These are phyloP conservation scores for Chenopodium formosanum DNA, from an alignment of 148 eudicot genomes.

Conservation along the genomic window DNA sequence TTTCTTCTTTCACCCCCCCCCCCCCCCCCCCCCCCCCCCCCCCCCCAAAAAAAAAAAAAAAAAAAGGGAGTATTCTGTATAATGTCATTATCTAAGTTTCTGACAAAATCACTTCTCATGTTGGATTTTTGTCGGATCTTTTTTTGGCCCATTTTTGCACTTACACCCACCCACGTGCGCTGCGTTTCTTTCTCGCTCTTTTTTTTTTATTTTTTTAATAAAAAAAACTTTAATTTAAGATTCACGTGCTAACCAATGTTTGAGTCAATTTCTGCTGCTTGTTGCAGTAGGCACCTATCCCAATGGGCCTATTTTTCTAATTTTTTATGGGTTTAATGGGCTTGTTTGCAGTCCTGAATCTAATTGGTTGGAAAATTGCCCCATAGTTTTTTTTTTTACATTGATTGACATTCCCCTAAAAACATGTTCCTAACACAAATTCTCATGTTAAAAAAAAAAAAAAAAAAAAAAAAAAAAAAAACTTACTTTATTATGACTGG, in stretches of 20 bases:
- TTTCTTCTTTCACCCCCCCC: conserved; percentile 11
- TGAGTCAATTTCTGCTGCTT: conserved; percentile 20
- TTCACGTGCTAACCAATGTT: conserved; percentile 19
- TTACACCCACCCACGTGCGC: conserved; percentile 22
- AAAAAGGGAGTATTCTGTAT: background rate
- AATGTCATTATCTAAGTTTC: conserved; percentile 7
- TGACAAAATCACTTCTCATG: conserved; percentile 24
- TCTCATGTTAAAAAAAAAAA: no score
- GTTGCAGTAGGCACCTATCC: background rate
- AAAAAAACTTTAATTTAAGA: background rate
- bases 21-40: background rate
- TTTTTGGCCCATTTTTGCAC: conserved; percentile 1
- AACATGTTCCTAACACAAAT: no score
- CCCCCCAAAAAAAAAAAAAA: background rate
- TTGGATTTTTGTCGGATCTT: conserved; percentile 27
- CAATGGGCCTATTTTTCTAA: background rate
- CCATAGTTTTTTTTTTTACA: background rate
- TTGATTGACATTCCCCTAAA: no score
- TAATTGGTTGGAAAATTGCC: background rate
- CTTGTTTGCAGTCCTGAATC: background rate
- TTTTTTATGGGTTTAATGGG: background rate
- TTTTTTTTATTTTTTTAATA: background rate
- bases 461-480: no score
- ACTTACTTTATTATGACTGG: no score
- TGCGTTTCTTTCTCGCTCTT: background rate